These are phyloP conservation scores for Backusella tarrabulga DNA, from an alignment of 192 early-diverging fungal species.

Conservation along the genomic window DNA sequence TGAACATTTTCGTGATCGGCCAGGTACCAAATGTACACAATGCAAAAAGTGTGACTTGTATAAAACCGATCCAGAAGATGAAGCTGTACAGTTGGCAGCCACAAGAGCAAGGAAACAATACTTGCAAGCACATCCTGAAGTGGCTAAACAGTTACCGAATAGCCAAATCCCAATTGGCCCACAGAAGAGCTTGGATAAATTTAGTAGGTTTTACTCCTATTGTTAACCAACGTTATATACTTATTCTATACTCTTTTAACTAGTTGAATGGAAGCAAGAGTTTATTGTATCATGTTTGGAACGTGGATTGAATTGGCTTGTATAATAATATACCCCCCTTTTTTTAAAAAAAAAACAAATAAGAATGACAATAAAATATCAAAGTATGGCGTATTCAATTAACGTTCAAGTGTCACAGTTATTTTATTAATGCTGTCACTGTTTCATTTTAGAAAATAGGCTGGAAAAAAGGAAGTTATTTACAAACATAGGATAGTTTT, in stretches of 20 bases:
- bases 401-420: not conserved
- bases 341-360: not conserved
- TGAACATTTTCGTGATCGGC: slow-evolving; percentile 55
- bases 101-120: slow-evolving; percentile 44
- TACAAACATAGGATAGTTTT: not conserved
- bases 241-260: not conserved
- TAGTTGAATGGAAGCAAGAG: slow-evolving; percentile 20
- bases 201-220: not conserved
- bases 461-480: slow-evolving; percentile 1
- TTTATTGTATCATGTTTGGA: slow-evolving; percentile 11
- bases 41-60: slow-evolving; percentile 61
- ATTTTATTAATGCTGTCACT: not conserved
- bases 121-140: slow-evolving; percentile 33
- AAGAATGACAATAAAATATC: slow-evolving; percentile 5
- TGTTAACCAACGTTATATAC: not conserved
- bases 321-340: slow-evolving; percentile 1
- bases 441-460: slow-evolving; percentile 6
- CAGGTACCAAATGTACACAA: slow-evolving; percentile 46
- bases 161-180: slow-evolving; percentile 11
- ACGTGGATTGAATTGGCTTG: slow-evolving; percentile 13
- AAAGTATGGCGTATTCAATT: not conserved
- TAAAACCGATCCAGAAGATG: slow-evolving; percentile 50
- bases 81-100: slow-evolving; percentile 40
- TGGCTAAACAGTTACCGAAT: not conserved
- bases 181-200: slow-evolving; percentile 11